phyloP scores from a whole-genome alignment of 1,284 basidiomycete species.

The Moesziomyces antarcticus region DNA sequence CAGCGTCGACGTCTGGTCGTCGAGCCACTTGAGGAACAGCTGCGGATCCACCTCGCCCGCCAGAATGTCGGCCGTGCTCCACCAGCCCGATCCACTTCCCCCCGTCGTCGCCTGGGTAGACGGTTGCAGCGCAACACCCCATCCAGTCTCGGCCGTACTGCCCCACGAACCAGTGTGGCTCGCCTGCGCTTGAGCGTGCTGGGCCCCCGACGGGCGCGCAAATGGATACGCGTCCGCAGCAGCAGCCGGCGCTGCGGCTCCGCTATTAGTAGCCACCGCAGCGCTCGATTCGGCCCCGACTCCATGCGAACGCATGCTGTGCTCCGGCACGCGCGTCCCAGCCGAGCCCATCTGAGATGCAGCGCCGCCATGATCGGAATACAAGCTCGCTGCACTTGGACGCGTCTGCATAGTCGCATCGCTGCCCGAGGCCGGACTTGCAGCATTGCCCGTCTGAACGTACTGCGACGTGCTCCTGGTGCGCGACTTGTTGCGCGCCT shows the following conservation, averaged over 20 bases:
- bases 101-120: constrained; percentile 17
- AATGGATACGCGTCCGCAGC: constrained; percentile 4
- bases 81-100: constrained; percentile 36
- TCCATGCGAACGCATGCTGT: too few relatives aligned
- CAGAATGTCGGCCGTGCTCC: constrained; percentile 47
- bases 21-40: constrained; percentile 46
- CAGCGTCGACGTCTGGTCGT: constrained; percentile 41
- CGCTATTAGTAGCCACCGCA: not conserved
- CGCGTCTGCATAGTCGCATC: constrained; percentile 5
- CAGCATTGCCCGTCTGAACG: constrained; percentile 5
- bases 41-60: constrained; percentile 50
- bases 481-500: constrained; percentile 16
- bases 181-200: not conserved
- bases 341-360: too few relatives aligned
- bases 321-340: too few relatives aligned
- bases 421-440: constrained; percentile 1
- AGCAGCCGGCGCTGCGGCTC: constrained; percentile 3
- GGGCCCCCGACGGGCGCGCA: not conserved
- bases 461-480: constrained; percentile 9
- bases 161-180: constrained; percentile 1
- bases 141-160: constrained; percentile 3
- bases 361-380: constrained; percentile 1
- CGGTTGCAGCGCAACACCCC: constrained; percentile 8
- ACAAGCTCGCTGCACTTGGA: not conserved
- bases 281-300: too few relatives aligned